Conservation (phyloP, 352 stramenopile genomes). For the Globisporangium emineosum region DNA sequence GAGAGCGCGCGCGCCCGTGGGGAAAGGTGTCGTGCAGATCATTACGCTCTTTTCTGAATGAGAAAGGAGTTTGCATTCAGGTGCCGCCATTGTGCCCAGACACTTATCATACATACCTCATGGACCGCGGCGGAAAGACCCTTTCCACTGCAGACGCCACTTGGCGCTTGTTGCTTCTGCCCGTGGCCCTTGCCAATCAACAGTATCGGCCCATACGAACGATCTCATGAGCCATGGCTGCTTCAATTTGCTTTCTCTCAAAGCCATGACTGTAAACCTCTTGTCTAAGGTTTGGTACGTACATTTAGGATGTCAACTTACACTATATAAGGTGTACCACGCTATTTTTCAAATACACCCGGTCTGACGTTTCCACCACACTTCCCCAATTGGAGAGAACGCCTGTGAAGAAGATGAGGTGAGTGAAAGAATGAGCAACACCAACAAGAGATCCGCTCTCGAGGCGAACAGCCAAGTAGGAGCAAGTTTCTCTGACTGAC, state of each 20-base stretch:
- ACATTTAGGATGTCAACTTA: background rate
- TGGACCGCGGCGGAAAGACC: no score
- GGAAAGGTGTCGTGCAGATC: no score
- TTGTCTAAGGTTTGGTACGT: background rate
- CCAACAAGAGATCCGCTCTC: background rate
- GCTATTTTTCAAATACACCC: background rate
- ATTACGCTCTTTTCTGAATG: no score
- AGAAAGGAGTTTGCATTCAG: no score
- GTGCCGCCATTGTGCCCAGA: no score
- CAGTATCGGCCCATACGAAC: no score
- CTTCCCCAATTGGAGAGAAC: conserved; percentile 11
- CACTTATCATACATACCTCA: no score
- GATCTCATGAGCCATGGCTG: no score
- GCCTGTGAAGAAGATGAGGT: conserved; percentile 16
- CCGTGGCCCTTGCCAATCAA: no score
- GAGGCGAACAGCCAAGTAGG: background rate
- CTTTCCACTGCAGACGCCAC: no score
- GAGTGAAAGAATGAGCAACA: background rate
- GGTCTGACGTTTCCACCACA: conserved; percentile 9
- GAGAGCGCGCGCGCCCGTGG: no score
- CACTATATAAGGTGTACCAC: background rate
- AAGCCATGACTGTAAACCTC: background rate
- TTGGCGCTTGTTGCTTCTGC: no score
- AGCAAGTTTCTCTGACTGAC: background rate
- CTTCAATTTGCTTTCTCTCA: background rate